Base-by-base conservation (phyloP, 257 asterid genomes). In the Petunia secreta region DNA sequence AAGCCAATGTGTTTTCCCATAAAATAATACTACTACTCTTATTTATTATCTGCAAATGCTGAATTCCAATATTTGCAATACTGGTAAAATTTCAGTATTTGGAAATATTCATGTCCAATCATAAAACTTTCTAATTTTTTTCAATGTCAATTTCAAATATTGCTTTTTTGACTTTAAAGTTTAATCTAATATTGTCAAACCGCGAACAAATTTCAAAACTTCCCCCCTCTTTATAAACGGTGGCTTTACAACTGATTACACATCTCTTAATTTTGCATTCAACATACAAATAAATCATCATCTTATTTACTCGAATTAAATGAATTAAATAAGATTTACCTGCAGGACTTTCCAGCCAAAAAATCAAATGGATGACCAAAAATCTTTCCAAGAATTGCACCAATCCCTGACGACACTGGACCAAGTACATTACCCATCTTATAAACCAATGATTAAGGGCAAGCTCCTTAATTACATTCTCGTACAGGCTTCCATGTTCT, bases 331-430 rank as follows among this genome's bases (percentile, higher is more conserved):
- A 64, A 64, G 71, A 64, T 5, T 85, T 88, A 91, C 91, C 84
- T 84, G 90, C 97, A 93, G 25, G 90, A 84, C 83, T 87, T 88
- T 46, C 96, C 97, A 11, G 98, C 83, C 5, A 93, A 89, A 83
- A 91, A 92, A 65, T 91, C 96, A 40, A 93, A 90, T 73, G 98
- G 97, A 77, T 92, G 98, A 10, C 98, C 96, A 8, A 93, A 80
- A 55, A 80, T 8, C 8, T 82, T 86, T 40, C 91, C 93, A 48
- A 89, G 4, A 6, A 84, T 83, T 85, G 88, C 89, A 63, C 85
- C 89, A 69, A 92, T 37, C 80, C 97, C 93, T 2, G 85, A 81
- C 16, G 85, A 67, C 50, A 89, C 48, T 13, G 97, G 83, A 39
- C 91, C 89, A 57, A 89, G 75, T 5, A 84, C 81, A 80, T 88